Base-by-base conservation (phyloP, 2,329 filamentous ascomycete genomes). In the Thyridium curvatum region DNA sequence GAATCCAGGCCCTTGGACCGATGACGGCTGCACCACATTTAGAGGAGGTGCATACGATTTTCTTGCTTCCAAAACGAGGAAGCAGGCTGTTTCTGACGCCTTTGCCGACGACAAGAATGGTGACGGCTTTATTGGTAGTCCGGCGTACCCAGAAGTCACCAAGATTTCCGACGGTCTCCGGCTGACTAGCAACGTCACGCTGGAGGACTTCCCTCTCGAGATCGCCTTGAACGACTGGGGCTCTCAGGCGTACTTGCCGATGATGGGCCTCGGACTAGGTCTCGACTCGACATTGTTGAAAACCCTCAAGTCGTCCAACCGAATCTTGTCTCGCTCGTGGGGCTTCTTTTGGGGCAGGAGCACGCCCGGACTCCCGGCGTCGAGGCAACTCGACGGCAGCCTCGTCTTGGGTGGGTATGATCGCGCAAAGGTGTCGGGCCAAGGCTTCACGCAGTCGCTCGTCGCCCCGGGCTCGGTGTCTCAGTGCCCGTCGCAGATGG, bases 361-460 rank as follows among this genome's bases (percentile, higher is more conserved):
- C 10, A 26, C 34, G 21, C 9, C 43, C 37, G 21, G 21, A 26
- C 6, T 26, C 10, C 6, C 10, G 6, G 6, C 6, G 6, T 39
- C 42, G 7, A 28, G 41, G n/a, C 49, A 55, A 39, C 43, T 48
- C 26, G 41, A 43, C 14, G 54, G 54, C 12, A 50, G 43, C 16
- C 37, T 60, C 9, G 44, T 59, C 15, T 41, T 60, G n/a, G 55
- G 55, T 30, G 54, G 56, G 21, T 54, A 52, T 33, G 54, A 58
- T 33, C 30, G 38, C 16, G 51, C 51, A 28, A 57, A 55, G 40
- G 42, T 52, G 13, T 38, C 37, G 8, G 46, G 43, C 10, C 43
- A 10, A 33, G 32, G 40, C 12, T 46, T 48, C 40, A 52, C 44
- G 3, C 41, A 47, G 38, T 43, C 49, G 16, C 45, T 58, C 38